phyloP scores from a whole-genome alignment of 495 filamentous ascomycete species.

The Penicillium coprophilum region DNA sequence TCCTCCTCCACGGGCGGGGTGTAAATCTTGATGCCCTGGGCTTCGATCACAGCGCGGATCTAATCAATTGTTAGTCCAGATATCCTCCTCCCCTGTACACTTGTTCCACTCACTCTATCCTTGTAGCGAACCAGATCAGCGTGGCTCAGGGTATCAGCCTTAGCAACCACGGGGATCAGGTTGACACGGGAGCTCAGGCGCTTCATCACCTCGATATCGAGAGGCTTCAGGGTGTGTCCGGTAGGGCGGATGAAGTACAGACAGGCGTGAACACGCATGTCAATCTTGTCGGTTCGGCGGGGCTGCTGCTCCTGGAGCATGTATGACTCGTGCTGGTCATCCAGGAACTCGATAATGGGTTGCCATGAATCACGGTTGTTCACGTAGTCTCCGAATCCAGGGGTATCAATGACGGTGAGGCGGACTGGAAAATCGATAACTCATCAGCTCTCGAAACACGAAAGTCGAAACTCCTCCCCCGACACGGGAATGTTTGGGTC shows the following conservation, averaged over 20 bases:
- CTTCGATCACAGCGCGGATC: conserved; percentile 94
- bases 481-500: neutral
- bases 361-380: conserved; percentile 99
- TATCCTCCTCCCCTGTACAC: neutral
- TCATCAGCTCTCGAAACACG: conserved; percentile 14
- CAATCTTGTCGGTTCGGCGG: conserved; percentile 95
- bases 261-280: conserved; percentile 97
- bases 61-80: conserved; percentile 33
- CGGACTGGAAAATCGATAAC: conserved; percentile 63
- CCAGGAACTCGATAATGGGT: conserved; percentile 98
- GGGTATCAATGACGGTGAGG: conserved; percentile 97
- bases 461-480: neutral
- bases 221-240: conserved; percentile 95
- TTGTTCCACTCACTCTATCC: conserved; percentile 64
- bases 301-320: conserved; percentile 99
- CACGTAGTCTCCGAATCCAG: conserved; percentile 98
- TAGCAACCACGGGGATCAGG: conserved; percentile 95
- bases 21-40: conserved; percentile 99
- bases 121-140: conserved; percentile 90
- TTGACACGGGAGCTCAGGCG: conserved; percentile 95
- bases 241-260: conserved; percentile 99
- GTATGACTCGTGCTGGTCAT: conserved; percentile 99
- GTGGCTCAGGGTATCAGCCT: conserved; percentile 96
- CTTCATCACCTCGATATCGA: conserved; percentile 99
- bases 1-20: conserved; percentile 96